Evolutionary conservation across 306 rosid genomes (phyloP), one percentile per base, ranked within the genome.

Genomic region (Oxytropis ochrocephala): DNA sequence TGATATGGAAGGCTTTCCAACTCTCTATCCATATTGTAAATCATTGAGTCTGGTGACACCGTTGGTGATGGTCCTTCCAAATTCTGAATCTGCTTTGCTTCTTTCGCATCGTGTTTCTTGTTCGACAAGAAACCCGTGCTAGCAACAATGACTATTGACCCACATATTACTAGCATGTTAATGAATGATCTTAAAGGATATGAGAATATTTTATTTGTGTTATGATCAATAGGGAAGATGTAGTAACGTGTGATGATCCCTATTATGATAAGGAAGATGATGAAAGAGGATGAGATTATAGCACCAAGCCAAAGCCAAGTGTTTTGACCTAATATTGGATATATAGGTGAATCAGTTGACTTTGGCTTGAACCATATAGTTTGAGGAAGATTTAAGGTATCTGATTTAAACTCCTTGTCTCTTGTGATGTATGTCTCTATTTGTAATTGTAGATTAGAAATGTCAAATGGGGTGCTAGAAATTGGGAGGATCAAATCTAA

Each of bases 301-400:
- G 80, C 84, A 4, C 89, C 91, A 35, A 88, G 88, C 89, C 97
- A 91, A 5, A 91, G 79, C 97, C 97, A 87, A 21, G 68, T 46
- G 39, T 89, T 87, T 19, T 81, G 79, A 14, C 96, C 97, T 51
- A 91, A 64, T 32, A 73, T 69, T 24, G 86, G 81, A n/a, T 83
- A 75, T 14, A 85, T 16, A 0, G 94, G 86, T 8, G 54, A 66
- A 60, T 91, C 96, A 32, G 71, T 81, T 29, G 73, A 59, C 33
- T 33, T 62, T 49, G 97, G 88, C 44, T 85, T 85, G 69, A 87
- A 78, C 87, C 84, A 54, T 59, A 48, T 16, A 27, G 70, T 66
- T 48, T 32, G 11, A 9, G 80, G 63, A 11, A 70, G 67, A 36
- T 55, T 52, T 18, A 47, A 1, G 2, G 0, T 39, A 42, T 80